These are phyloP conservation scores for Akanthomyces uredinophilus DNA, from an alignment of 2,329 filamentous ascomycete genomes.

Conservation along the genomic window DNA sequence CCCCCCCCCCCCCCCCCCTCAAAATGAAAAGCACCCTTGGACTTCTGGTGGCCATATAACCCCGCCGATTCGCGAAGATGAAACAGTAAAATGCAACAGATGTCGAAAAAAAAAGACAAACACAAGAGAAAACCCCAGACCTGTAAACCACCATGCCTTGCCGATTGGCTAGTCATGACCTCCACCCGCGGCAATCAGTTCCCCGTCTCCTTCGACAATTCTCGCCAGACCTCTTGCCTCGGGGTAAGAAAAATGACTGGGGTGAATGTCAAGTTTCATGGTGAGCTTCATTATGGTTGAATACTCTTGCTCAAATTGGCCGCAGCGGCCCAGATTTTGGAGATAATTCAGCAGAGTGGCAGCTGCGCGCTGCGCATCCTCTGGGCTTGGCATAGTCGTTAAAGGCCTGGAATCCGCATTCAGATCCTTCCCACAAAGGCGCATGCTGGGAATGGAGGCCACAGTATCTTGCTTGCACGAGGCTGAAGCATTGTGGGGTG, in stretches of 20 bases:
- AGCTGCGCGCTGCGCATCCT: slow-evolving; percentile 78
- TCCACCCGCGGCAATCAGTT: slow-evolving; percentile 22
- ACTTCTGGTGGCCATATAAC: neutral
- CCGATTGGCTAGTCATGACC: neutral
- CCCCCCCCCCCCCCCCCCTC: too few relatives aligned
- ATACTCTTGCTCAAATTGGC: slow-evolving; percentile 72
- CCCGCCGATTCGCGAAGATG: neutral
- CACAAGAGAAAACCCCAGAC: neutral
- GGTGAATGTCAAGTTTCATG: slow-evolving; percentile 73
- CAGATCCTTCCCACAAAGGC: neutral
- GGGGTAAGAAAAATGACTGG: slow-evolving; percentile 32
- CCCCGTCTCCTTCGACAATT: slow-evolving; percentile 53
- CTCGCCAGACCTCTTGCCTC: slow-evolving; percentile 47
- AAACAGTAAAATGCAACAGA: neutral
- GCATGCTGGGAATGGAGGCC: neutral
- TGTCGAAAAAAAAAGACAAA: neutral
- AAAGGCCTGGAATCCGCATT: neutral
- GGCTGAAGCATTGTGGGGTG: slow-evolving; percentile 43
- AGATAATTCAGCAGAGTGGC: slow-evolving; percentile 80
- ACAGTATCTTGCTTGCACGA: neutral
- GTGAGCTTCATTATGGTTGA: slow-evolving; percentile 74
- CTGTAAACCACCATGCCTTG: neutral
- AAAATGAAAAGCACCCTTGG: neutral
- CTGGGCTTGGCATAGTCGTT: slow-evolving; percentile 61
- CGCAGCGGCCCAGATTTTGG: slow-evolving; percentile 59